Base-by-base conservation (phyloP, 805 yeast genomes). In the Kuraishia borneana region DNA sequence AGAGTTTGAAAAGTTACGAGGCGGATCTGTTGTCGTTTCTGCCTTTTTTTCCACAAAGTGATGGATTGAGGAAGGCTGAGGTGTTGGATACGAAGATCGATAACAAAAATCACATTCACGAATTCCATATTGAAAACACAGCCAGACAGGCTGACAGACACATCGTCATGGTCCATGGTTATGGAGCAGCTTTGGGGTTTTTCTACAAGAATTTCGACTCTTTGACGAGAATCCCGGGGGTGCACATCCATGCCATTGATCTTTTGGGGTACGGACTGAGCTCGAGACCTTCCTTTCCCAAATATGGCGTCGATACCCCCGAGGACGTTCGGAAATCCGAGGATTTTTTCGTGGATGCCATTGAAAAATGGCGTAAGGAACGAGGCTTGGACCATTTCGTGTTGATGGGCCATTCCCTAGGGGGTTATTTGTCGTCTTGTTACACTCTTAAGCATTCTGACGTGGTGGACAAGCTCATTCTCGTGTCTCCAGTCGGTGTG, bases 141-240 rank as follows among this genome's bases (percentile, higher is more conserved):
- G 33, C 42, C 6, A 26, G 37, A 3, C 39, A 38, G 12, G 39
- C 36, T 8, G 53, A 47, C 13, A 51, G 46, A 30, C 76, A 72
- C 47, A 56, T 85, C 7, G 85, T 89, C 3, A 53, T 89, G 39
- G 59, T 89, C 2, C 98, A 89, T 54, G 98, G 98, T 0, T 87
- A 84, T 50, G 95, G 94, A 1, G 94, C 97, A 0, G 81, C 94
- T 1, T 69, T 87, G 13, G 89, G 92, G 23, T 75, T 85, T 35
- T 89, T 75, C 46, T 76, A 76, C 50, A 68, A 74, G 37, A 88
- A 83, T 49, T 76, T 83, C 46, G 71, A 68, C 27, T 62, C 54
- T 0, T 53, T 80, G 32, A 50, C 70, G 3, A 39, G 59, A 4
- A 57, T 78, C 7, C 72, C 73, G 2, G 77, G 81, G 3, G 61